phyloP scores from a whole-genome alignment of 768 basidiomycete genomes.

The Hydnum rufescens region DNA sequence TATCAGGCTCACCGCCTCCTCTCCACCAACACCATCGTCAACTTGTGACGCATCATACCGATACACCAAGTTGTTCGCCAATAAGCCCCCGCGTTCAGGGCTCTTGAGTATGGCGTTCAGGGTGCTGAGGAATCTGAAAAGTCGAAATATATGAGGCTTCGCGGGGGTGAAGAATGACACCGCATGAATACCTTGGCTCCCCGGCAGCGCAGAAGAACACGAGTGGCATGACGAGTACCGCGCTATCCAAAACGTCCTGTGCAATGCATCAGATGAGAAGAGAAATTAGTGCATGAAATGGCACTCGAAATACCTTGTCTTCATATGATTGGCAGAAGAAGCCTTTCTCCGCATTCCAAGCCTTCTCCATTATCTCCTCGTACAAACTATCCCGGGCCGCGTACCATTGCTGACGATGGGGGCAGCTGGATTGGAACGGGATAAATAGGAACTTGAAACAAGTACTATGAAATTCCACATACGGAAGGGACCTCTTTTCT shows the following conservation, averaged over 20 bases:
- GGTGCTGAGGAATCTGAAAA: conserved; percentile 59
- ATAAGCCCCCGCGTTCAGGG: conserved; percentile 79
- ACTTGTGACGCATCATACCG: conserved; percentile 64
- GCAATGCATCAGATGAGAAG: neutral
- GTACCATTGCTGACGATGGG: conserved; percentile 38
- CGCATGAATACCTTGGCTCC: conserved; percentile 23
- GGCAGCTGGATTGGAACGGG: conserved; percentile 7
- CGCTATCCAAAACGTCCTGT: conserved; percentile 43
- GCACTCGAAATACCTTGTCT: conserved; percentile 34
- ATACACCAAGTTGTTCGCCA: conserved; percentile 42
- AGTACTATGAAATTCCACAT: conserved; percentile 8
- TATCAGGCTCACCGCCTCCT: conserved; percentile 38
- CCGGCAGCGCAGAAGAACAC: conserved; percentile 71
- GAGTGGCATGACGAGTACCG: conserved; percentile 80
- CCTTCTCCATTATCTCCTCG: conserved; percentile 81
- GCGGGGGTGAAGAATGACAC: neutral
- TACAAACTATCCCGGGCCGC: conserved; percentile 63
- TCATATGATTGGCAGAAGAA: conserved; percentile 86
- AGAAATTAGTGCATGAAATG: neutral
- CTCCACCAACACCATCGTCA: conserved; percentile 87
- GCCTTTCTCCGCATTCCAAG: conserved; percentile 46
- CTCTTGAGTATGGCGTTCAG: conserved; percentile 66
- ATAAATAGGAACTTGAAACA: neutral
- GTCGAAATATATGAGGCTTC: conserved; percentile 6
- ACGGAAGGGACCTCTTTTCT: conserved; percentile 82